Evolutionary conservation across 305 asterid species (phyloP).

Genomic region (Caryopteris hybrid): DNA sequence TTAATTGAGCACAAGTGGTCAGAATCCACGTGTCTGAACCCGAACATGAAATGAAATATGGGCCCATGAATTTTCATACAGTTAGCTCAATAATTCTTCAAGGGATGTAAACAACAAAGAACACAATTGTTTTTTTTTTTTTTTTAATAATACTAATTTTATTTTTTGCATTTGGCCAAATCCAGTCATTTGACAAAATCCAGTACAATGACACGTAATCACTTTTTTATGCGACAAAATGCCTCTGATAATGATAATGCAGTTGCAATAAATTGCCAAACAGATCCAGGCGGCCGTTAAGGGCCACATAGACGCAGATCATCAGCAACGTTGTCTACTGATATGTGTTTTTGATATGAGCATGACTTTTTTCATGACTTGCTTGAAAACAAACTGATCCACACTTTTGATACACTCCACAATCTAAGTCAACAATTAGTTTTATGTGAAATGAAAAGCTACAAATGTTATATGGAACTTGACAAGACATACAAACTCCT

Average conservation of each 20-base stretch:
- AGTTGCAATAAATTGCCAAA: neutral
- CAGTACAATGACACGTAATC: neutral
- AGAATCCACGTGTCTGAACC: neutral
- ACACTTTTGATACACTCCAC: neutral
- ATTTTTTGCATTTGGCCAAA: neutral
- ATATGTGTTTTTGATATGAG: neutral
- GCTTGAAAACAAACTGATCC: neutral
- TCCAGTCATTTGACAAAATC: neutral
- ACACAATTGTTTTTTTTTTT: neutral
- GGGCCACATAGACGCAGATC: neutral
- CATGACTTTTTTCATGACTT: too few species aligned
- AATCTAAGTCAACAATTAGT: neutral
- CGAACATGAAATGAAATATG: neutral
- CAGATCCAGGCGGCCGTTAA: neutral
- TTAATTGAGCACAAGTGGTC: neutral
- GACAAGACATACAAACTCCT: neutral
- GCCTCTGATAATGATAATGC: neutral
- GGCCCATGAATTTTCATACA: neutral
- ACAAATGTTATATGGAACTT: neutral
- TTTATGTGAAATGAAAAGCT: neutral
- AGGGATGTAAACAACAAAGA: neutral
- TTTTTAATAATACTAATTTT: too few species aligned
- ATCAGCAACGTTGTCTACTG: neutral
- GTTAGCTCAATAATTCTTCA: constrained; percentile 1
- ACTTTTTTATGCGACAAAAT: neutral